These are phyloP conservation scores for Entophlyctis helioformis DNA, from an alignment of 192 early-diverging fungal species.

Conservation along the genomic window DNA sequence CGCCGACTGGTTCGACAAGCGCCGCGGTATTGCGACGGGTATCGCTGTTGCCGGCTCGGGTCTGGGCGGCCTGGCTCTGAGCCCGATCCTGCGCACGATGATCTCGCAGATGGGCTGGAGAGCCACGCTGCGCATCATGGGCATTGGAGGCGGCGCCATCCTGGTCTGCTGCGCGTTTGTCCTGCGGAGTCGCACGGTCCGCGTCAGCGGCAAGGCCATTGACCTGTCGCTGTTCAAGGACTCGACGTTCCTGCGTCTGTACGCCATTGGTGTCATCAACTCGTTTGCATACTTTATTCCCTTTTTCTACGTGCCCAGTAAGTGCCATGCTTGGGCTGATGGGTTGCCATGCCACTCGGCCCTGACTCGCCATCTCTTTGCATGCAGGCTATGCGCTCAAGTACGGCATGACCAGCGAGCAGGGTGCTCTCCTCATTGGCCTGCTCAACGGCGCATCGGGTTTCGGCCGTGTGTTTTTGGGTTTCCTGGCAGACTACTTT, in stretches of 20 bases:
- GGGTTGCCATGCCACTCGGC: too few relatives aligned
- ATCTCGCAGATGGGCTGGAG: constrained; percentile 41
- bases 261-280: constrained; percentile 20
- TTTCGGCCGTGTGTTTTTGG: constrained; percentile 50
- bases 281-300: constrained; percentile 47
- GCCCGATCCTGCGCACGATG: constrained; percentile 41
- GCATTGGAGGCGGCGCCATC: constrained; percentile 4
- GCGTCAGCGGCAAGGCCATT: background rate
- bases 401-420: constrained; percentile 41
- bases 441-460: constrained; percentile 55
- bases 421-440: constrained; percentile 53
- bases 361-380: constrained; percentile 24
- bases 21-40: constrained; percentile 58
- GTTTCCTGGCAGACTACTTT: constrained; percentile 47
- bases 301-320: constrained; percentile 36
- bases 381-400: constrained; percentile 38
- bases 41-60: constrained; percentile 63
- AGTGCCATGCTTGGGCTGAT: constrained; percentile 6
- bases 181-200: background rate
- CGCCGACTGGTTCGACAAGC: constrained; percentile 57
- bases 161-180: too few relatives aligned
- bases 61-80: constrained; percentile 57
- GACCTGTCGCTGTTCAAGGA: constrained; percentile 21
- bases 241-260: constrained; percentile 21
- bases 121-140: constrained; percentile 61